phyloP scores from a whole-genome alignment of 2,329 filamentous ascomycete genomes.

The Cytospora paraplurivora region DNA sequence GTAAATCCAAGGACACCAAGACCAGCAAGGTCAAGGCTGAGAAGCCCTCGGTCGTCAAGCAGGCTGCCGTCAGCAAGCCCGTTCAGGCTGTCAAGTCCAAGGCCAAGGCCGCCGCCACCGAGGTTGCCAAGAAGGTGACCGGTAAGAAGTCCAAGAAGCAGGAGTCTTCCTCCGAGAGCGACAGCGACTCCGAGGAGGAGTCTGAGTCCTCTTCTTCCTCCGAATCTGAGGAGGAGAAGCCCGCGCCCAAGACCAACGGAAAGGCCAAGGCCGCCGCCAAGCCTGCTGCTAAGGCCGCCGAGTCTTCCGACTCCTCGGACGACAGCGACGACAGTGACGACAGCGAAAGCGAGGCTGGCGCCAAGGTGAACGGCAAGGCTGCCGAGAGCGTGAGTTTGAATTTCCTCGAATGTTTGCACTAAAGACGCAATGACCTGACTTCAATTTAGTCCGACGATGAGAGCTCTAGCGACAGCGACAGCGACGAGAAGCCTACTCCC shows the following conservation, averaged over 20 bases:
- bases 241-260: slow-evolving; percentile 36
- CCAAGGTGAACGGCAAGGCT: slow-evolving; percentile 32
- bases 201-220: slow-evolving; percentile 42
- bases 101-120: slow-evolving; percentile 68
- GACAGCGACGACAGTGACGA: slow-evolving; percentile 40
- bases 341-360: slow-evolving; percentile 36
- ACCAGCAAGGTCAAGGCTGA: slow-evolving; percentile 54
- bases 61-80: slow-evolving; percentile 67
- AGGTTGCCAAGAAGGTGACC: slow-evolving; percentile 53
- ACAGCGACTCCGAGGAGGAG: slow-evolving; percentile 37
- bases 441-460: slow-evolving; percentile 36
- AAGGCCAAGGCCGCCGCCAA: slow-evolving; percentile 34
- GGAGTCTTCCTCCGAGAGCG: slow-evolving; percentile 39
- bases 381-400: too few species aligned
- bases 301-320: slow-evolving; percentile 40
- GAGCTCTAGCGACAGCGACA: slow-evolving; percentile 31
- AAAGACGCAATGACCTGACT: neutral
- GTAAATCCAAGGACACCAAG: slow-evolving; percentile 65
- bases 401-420: too few species aligned
- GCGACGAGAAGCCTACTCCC: slow-evolving; percentile 30
- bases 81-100: slow-evolving; percentile 66
- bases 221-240: slow-evolving; percentile 43
- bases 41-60: slow-evolving; percentile 60
- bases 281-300: slow-evolving; percentile 39
- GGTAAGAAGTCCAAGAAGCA: slow-evolving; percentile 52